phyloP scores from a whole-genome alignment of 2,329 filamentous ascomycete species.

The Pestalotiopsis fici region DNA sequence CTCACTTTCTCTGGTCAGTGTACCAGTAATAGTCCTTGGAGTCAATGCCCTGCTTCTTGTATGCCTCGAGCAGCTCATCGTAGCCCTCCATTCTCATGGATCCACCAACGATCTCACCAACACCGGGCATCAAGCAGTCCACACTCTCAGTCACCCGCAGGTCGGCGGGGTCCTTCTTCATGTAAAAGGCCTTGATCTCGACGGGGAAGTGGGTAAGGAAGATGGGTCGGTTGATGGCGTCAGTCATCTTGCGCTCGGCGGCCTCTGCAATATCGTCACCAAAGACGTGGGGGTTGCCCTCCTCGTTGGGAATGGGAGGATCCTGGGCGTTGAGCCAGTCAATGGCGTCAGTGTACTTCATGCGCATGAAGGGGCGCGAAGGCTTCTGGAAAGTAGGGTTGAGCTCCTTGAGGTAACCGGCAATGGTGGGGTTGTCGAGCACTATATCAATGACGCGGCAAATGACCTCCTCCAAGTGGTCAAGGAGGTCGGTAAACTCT shows the following conservation, averaged over 20 bases:
- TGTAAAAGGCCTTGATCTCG: slow-evolving; percentile 99
- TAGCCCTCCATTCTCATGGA: slow-evolving; percentile 95
- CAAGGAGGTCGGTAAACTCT: slow-evolving; percentile 83
- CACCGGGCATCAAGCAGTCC: slow-evolving; percentile 83
- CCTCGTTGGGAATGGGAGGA: slow-evolving; percentile 81
- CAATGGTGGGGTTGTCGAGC: slow-evolving; percentile 72
- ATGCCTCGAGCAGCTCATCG: slow-evolving; percentile 86
- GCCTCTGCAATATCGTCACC: slow-evolving; percentile 98
- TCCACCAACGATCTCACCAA: slow-evolving; percentile 95
- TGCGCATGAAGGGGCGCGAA: slow-evolving; percentile 81
- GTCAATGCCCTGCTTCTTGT: slow-evolving; percentile 83
- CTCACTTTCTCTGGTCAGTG: slow-evolving; percentile 92
- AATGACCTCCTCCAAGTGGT: slow-evolving; percentile 83
- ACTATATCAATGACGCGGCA: slow-evolving; percentile 81
- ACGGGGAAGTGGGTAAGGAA: slow-evolving; percentile 96
- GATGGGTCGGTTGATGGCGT: slow-evolving; percentile 92
- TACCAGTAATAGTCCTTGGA: slow-evolving; percentile 96
- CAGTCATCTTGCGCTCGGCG: slow-evolving; percentile 94
- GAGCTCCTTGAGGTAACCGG: slow-evolving; percentile 75
- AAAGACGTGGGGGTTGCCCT: slow-evolving; percentile 85
- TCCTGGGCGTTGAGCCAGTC: slow-evolving; percentile 89
- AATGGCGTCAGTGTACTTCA: slow-evolving; percentile 94
- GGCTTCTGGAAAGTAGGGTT: slow-evolving; percentile 90
- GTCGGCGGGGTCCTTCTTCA: slow-evolving; percentile 85
- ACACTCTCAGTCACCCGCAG: slow-evolving; percentile 88